phyloP scores from a whole-genome alignment of 2,329 filamentous ascomycete species.

The Hypoxylon sp. region DNA sequence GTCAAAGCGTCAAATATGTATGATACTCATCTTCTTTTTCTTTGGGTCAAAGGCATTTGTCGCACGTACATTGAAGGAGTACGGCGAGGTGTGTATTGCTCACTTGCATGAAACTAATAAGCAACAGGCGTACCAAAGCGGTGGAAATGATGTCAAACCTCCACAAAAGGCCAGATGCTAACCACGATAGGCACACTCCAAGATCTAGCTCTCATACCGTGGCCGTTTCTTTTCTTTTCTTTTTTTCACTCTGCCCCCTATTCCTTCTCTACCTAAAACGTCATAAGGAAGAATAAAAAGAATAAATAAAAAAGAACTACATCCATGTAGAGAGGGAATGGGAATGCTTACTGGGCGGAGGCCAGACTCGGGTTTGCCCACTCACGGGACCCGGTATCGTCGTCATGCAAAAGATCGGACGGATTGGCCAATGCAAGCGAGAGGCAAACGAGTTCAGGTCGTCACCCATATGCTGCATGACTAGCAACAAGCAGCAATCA shows the following conservation, averaged over 20 bases:
- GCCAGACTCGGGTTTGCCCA: conserved; percentile 9
- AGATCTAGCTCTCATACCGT: conserved; percentile 12
- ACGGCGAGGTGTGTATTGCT: conserved; percentile 9
- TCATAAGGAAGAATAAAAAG: conserved; percentile 9
- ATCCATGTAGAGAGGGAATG: background rate
- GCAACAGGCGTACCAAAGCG: conserved; percentile 31
- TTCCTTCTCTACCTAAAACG: background rate
- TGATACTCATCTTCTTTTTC: conserved; percentile 8
- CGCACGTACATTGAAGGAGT: conserved; percentile 31
- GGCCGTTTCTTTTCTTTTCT: background rate
- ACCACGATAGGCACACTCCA: background rate
- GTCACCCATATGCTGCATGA: conserved; percentile 27
- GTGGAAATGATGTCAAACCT: conserved; percentile 43
- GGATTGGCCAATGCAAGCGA: conserved; percentile 35
- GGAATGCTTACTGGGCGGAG: background rate
- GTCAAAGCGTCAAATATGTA: conserved; percentile 5
- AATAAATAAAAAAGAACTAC: background rate
- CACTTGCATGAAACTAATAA: conserved; percentile 42
- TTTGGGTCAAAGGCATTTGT: conserved; percentile 5
- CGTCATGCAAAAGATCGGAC: conserved; percentile 32
- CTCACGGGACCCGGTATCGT: conserved; percentile 4
- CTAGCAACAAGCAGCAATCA: conserved; percentile 21
- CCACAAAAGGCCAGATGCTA: conserved; percentile 28
- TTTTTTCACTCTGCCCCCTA: conserved; percentile 3
- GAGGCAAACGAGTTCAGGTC: conserved; percentile 13